Conservation (phyloP, 1,284 basidiomycete species). For the Cryptococcus jaspeensis region DNA sequence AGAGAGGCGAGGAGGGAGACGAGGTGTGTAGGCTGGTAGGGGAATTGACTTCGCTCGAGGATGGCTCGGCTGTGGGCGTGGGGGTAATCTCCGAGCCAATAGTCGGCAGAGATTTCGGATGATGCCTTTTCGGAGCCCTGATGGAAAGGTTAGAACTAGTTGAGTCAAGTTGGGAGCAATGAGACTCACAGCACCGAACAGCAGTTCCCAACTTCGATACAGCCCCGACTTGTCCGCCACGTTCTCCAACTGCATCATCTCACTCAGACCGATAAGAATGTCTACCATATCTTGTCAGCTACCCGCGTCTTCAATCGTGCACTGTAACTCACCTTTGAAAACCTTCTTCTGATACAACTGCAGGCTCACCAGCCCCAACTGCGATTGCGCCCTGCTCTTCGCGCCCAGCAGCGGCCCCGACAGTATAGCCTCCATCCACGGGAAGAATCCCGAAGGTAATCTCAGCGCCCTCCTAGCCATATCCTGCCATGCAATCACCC, state of each 20-base stretch:
- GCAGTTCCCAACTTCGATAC: slow-evolving; percentile 35
- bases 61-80: slow-evolving; percentile 34
- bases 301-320: not conserved
- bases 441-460: slow-evolving; percentile 35
- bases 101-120: slow-evolving; percentile 35
- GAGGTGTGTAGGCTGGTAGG: slow-evolving; percentile 28
- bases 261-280: slow-evolving; percentile 39
- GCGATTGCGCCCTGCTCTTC: slow-evolving; percentile 8
- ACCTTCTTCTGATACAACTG: slow-evolving; percentile 29
- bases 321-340: slow-evolving; percentile 34
- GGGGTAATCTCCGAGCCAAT: slow-evolving; percentile 40
- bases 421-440: slow-evolving; percentile 40
- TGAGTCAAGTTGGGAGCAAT: not conserved
- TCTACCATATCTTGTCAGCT: slow-evolving; percentile 18
- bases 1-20: slow-evolving; percentile 33
- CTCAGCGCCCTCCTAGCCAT: slow-evolving; percentile 34
- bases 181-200: slow-evolving; percentile 35
- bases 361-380: slow-evolving; percentile 9
- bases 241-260: slow-evolving; percentile 33
- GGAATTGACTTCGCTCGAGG: slow-evolving; percentile 37
- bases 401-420: slow-evolving; percentile 33
- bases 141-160: not conserved
- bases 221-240: slow-evolving; percentile 34
- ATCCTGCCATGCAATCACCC: slow-evolving; percentile 22
- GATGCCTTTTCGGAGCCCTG: slow-evolving; percentile 31